Base-by-base conservation (phyloP, 768 basidiomycete genomes). In the Lentinus brumalis region DNA sequence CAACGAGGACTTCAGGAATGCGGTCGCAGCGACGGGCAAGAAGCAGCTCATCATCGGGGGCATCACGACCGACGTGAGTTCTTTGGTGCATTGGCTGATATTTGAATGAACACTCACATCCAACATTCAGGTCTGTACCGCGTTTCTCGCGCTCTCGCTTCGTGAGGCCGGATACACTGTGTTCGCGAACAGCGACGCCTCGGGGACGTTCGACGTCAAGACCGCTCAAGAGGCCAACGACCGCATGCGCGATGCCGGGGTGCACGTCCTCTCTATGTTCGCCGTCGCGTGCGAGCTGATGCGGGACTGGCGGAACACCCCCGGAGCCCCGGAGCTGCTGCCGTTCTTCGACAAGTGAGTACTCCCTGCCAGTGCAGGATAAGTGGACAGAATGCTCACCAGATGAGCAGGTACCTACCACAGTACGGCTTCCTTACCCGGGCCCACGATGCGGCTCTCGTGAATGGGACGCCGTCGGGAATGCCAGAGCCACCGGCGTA, bases 31-130 rank as follows among this genome's bases (percentile, higher is more conserved):
- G 1, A 80, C 80, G 6, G 80, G 79, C 8, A 81, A 80, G 69
- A 79, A 77, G 65, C 82, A 83, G 57, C 66, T 82, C 50, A 81
- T 82, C 66, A 64, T 82, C n/a, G 81, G 74, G n/a, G 81, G 82
- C 1, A 81, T 83, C 55, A 74, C 74, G 16, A 83, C 81, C 39
- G 82, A 82, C 50, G 82, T 35, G 35, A 35, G 35, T 26, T 26
- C 21, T 26, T 26, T 26, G 21, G 21, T 26, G 21, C 21, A 26
- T 26, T 26, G 21, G 21, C 21, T 35, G 35, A 35, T 35, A 35
- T 26, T 26, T 26, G 21, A 26, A 26, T 26, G 21, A 35, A 11
- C 11, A 35, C 35, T 35, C 35, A 35, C 35, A 35, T 11, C 35
- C 7, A 35, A 35, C 6, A 11, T 6, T 7, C 35, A 35, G 35